Percentiles rank a stretch among this genome's conserved stretches.
Evolutionary conservation across 805 yeast species (phyloP).

Genomic region (Suhomyces faveliae): DNA sequence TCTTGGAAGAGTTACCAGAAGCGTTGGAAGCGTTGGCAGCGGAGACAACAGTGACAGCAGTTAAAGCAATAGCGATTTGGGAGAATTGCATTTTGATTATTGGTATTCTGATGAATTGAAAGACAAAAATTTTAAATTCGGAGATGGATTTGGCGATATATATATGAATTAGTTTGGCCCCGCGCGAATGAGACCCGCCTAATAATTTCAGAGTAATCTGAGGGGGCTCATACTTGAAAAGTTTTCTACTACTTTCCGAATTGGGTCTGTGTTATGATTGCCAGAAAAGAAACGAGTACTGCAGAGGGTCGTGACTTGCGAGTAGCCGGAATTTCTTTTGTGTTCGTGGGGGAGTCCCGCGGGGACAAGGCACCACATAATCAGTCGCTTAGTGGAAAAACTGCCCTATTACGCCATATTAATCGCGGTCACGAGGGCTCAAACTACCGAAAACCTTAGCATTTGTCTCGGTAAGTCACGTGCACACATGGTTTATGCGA

Average conservation of each 20-base stretch:
- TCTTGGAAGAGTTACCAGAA: conserved; percentile 6
- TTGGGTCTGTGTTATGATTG: conserved; percentile 3
- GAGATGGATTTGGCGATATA: conserved; percentile 1
- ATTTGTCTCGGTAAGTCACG: background rate
- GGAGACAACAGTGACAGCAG: conserved; percentile 29
- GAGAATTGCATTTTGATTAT: conserved; percentile 25
- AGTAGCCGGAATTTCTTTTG: conserved; percentile 1
- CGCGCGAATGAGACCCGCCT: background rate
- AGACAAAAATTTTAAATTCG: background rate
- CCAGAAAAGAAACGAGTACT: conserved; percentile 2
- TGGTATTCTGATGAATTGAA: background rate
- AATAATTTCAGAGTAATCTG: background rate
- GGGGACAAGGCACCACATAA: background rate
- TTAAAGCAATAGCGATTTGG: conserved; percentile 27
- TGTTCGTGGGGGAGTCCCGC: conserved; percentile 3
- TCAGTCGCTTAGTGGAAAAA: background rate
- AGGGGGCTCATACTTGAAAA: conserved; percentile 3
- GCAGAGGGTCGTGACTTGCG: background rate
- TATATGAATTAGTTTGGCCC: conserved; percentile 1
- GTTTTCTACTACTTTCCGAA: conserved; percentile 2
- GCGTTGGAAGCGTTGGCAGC: conserved; percentile 24
- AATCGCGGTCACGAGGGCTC: background rate
- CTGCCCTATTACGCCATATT: background rate
- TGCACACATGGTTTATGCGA: background rate
- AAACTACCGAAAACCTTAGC: background rate